Conservation (phyloP, 345 rosid genomes). For the Populus alba region DNA sequence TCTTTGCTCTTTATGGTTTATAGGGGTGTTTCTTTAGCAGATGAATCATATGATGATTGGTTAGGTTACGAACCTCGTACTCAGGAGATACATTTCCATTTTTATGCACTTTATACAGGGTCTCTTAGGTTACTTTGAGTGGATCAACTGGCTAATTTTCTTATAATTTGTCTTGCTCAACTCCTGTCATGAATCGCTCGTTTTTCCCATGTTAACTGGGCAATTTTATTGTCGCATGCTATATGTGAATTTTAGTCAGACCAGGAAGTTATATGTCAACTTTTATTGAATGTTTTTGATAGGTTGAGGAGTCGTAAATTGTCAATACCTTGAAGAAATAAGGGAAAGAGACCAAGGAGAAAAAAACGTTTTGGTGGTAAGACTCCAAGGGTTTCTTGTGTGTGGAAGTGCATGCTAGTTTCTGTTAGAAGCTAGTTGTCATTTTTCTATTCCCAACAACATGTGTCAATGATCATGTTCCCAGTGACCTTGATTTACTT, state of each 20-base stretch:
- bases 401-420: not conserved
- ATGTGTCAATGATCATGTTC: too few relatives aligned
- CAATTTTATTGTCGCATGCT: not conserved
- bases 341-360: not conserved
- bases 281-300: not conserved
- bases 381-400: constrained; percentile 2
- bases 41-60: not conserved
- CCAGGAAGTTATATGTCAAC: not conserved
- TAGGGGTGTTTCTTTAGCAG: not conserved
- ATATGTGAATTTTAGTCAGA: not conserved
- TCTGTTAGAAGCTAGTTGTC: not conserved
- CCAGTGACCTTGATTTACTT: not conserved
- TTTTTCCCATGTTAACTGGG: not conserved
- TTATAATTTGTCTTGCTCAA: not conserved
- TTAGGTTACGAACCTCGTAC: not conserved
- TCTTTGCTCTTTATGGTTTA: not conserved
- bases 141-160: not conserved
- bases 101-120: not conserved
- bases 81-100: not conserved
- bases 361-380: constrained; percentile 17
- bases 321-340: not conserved
- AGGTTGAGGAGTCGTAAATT: constrained; percentile 16
- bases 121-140: not conserved
- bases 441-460: too few relatives aligned
- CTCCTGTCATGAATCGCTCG: not conserved